Base-by-base conservation (phyloP, 441 rosid species). In the Isatis lusitanica region DNA sequence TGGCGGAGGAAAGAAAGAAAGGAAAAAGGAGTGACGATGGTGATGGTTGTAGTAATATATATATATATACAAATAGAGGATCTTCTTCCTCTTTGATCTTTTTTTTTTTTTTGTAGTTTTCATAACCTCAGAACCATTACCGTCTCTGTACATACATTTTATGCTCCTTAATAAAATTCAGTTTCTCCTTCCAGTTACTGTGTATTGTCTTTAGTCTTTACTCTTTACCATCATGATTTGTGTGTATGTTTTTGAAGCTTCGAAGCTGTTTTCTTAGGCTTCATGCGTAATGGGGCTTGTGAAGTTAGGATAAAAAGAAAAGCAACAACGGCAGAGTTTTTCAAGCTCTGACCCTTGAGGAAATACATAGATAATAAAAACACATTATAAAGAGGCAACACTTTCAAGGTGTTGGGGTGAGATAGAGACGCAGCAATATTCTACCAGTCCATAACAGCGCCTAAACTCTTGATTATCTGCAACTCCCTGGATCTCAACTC, bases 81-180 rank as follows among this genome's bases (percentile, higher is more conserved):
- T 40, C 15, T 42, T 31, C 39, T 68, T 42, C 66, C 68, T 75
- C 42, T 61, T 51, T 68, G 43, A 42, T 43, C 68, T 61, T 33
- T 33, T 4, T 8, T 10, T 42, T 53, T 31, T n/a, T 61, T 55
- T 21, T n/a, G 77, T 62, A 33, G 58, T 33, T 61, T 61, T 61
- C 28, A n/a, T 60, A 68, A 59, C 66, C 44, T 56, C 71, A 46
- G 60, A 63, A 67, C 69, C 48, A 15, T 51, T 44, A 36, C 7
- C 51, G 55, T 31, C 59, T 75, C 52, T 75, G 74, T 75, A 75
- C 7, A 75, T 75, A 68, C 60, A 69, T 63, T 69, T 63, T 63
- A 39, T 70, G 59, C 56, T 24, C 43, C 70, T 75, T 46, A 55
- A 56, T 75, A 70, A 75, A 69, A 46, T 50, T 51, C 58, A 68